Percentiles rank a stretch among this genome's conserved stretches.
phyloP scores from a whole-genome alignment of 805 yeast genomes.

The Cyberlindnera samutprakarnensis region DNA sequence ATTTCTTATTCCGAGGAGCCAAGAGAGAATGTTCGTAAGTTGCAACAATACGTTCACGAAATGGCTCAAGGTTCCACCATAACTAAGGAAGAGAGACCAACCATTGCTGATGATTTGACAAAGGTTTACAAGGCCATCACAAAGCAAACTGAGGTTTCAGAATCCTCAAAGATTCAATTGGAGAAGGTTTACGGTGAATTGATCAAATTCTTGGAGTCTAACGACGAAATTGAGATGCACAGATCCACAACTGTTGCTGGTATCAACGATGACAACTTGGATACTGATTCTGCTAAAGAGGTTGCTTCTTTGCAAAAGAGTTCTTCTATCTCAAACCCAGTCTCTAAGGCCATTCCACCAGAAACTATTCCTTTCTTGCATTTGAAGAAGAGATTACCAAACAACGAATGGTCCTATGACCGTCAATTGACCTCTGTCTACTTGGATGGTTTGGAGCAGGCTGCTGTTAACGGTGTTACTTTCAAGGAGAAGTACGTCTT shows the following conservation, averaged over 20 bases:
- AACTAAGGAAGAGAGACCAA: slow-evolving; percentile 62
- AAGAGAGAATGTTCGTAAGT: slow-evolving; percentile 86
- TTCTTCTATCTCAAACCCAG: slow-evolving; percentile 63
- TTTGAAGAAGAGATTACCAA: slow-evolving; percentile 66
- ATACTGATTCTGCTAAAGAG: slow-evolving; percentile 58
- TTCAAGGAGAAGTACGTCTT: slow-evolving; percentile 84
- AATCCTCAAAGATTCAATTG: slow-evolving; percentile 61
- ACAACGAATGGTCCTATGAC: slow-evolving; percentile 82
- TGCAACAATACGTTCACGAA: slow-evolving; percentile 91
- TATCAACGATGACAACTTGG: slow-evolving; percentile 40
- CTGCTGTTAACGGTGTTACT: slow-evolving; percentile 90
- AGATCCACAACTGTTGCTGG: slow-evolving; percentile 53
- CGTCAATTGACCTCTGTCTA: slow-evolving; percentile 66
- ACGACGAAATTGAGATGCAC: slow-evolving; percentile 64
- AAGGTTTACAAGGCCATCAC: slow-evolving; percentile 76
- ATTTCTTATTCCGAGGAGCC: slow-evolving; percentile 77
- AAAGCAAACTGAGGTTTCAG: slow-evolving; percentile 55
- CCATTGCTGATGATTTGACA: slow-evolving; percentile 79
- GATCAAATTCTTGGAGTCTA: slow-evolving; percentile 57
- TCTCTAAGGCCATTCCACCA: slow-evolving; percentile 63
- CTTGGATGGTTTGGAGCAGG: slow-evolving; percentile 86
- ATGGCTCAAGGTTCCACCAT: slow-evolving; percentile 93
- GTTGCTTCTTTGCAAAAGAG: slow-evolving; percentile 77
- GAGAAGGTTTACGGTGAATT: slow-evolving; percentile 66
- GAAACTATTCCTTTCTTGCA: slow-evolving; percentile 94